Evolutionary conservation across 352 stramenopile genomes (phyloP).

Genomic region (Pilasporangium apinafurcum): DNA sequence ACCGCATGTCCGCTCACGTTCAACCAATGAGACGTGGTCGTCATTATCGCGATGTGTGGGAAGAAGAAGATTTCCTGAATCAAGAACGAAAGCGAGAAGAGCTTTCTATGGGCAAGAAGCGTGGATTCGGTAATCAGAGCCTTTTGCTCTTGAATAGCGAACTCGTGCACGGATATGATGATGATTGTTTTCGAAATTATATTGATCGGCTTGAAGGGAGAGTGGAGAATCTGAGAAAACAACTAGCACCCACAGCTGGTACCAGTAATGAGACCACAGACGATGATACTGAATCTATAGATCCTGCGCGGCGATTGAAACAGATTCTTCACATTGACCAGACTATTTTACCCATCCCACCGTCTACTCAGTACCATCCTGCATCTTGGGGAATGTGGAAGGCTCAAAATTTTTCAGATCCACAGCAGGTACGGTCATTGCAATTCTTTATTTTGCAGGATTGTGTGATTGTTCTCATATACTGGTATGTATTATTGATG

Average conservation of each 20-base stretch:
- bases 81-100: conserved; percentile 16
- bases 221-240: not conserved
- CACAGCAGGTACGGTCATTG: conserved; percentile 14
- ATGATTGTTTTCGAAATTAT: conserved; percentile 59
- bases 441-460: conserved; percentile 5
- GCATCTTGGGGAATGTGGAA: conserved; percentile 61
- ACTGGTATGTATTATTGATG: not conserved
- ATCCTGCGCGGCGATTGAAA: not conserved
- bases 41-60: conserved; percentile 71
- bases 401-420: too few relatives aligned
- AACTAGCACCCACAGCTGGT: conserved; percentile 7
- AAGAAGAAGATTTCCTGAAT: conserved; percentile 60
- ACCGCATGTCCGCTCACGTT: conserved; percentile 15
- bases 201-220: conserved; percentile 23
- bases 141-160: conserved; percentile 39
- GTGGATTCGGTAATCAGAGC: conserved; percentile 25
- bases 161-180: conserved; percentile 75
- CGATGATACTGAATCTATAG: not conserved
- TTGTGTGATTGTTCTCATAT: not conserved
- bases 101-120: conserved; percentile 18
- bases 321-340: conserved; percentile 21
- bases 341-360: conserved; percentile 28
- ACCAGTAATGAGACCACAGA: not conserved
- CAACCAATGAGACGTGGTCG: conserved; percentile 40
- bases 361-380: conserved; percentile 35